Percentiles rank a stretch among this genome's conserved stretches.
Evolutionary conservation across 352 stramenopile genomes (phyloP).

Genomic region (Pythium scleroteichum): DNA sequence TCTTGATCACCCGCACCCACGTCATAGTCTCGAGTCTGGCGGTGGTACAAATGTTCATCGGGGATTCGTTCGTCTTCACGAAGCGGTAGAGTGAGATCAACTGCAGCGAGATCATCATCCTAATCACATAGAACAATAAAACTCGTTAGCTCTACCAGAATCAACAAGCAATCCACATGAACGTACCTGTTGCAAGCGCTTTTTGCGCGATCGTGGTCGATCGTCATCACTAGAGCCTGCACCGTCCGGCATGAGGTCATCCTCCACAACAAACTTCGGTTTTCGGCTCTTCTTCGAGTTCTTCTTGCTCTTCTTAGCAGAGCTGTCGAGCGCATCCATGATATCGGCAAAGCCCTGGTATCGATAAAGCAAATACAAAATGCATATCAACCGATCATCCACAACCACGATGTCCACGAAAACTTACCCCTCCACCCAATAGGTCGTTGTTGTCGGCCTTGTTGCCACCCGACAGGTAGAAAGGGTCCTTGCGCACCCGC

Average conservation of each 20-base stretch:
- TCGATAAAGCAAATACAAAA: too few relatives aligned
- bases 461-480: conserved; percentile 72
- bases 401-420: too few relatives aligned
- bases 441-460: conserved; percentile 35
- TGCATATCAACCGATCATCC: too few relatives aligned
- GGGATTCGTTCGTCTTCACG: conserved; percentile 76
- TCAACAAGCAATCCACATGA: neutral
- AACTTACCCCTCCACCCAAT: conserved; percentile 34
- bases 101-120: conserved; percentile 69
- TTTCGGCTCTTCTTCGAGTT: conserved; percentile 37
- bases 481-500: conserved; percentile 72
- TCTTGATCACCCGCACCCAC: conserved; percentile 29
- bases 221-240: conserved; percentile 74
- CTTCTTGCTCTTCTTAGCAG: conserved; percentile 55
- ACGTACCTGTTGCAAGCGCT: conserved; percentile 46
- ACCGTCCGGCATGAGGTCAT: conserved; percentile 80
- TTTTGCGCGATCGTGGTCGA: conserved; percentile 50
- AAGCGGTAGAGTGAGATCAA: conserved; percentile 79
- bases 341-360: conserved; percentile 74
- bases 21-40: conserved; percentile 43
- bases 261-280: conserved; percentile 62
- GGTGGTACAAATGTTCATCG: conserved; percentile 81
- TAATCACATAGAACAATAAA: conserved; percentile 12
- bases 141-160: neutral
- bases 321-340: conserved; percentile 71